A percentile compares a stretch with the other conserved stretches of the same genome.
phyloP scores from a whole-genome alignment of 2,329 filamentous ascomycete genomes.

The Cryphonectria naterciae region DNA sequence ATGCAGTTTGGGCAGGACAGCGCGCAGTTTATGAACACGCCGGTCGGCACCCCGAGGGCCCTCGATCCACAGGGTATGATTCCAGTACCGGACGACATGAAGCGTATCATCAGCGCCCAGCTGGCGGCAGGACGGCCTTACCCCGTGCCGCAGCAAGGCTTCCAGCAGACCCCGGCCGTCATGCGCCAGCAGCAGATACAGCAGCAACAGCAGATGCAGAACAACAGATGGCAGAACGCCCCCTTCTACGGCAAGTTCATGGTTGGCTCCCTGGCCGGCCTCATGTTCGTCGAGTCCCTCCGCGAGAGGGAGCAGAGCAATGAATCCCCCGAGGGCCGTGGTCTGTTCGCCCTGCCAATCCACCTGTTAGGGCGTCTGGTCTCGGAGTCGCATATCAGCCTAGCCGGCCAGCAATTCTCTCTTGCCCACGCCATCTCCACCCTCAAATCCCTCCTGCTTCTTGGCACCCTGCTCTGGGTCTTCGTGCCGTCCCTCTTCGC shows the following conservation, averaged over 20 bases:
- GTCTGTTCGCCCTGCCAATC: constrained; percentile 67
- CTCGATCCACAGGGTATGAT: constrained; percentile 62
- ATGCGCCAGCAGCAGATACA: constrained; percentile 62
- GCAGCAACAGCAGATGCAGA: constrained; percentile 54
- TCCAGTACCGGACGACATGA: constrained; percentile 68
- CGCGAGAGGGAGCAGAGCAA: constrained; percentile 67
- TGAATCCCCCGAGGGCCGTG: constrained; percentile 67
- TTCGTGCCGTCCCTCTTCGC: constrained; percentile 59
- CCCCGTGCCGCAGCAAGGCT: constrained; percentile 46
- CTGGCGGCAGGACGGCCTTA: constrained; percentile 59
- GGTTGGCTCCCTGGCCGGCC: constrained; percentile 86
- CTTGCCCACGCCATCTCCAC: constrained; percentile 51
- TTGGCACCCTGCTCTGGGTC: constrained; percentile 59
- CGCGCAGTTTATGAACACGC: constrained; percentile 48
- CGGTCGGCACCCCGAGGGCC: constrained; percentile 47
- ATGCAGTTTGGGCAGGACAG: constrained; percentile 54
- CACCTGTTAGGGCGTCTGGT: constrained; percentile 57
- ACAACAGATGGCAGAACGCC: constrained; percentile 57
- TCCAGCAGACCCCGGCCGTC: constrained; percentile 47
- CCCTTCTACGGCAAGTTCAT: constrained; percentile 78
- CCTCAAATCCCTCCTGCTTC: constrained; percentile 56
- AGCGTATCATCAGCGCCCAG: constrained; percentile 62
- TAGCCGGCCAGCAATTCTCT: constrained; percentile 58
- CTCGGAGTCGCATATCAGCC: constrained; percentile 53
- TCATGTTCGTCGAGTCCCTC: constrained; percentile 89